Base-by-base conservation (phyloP, 495 filamentous ascomycete species). In the Niebla homalea region DNA sequence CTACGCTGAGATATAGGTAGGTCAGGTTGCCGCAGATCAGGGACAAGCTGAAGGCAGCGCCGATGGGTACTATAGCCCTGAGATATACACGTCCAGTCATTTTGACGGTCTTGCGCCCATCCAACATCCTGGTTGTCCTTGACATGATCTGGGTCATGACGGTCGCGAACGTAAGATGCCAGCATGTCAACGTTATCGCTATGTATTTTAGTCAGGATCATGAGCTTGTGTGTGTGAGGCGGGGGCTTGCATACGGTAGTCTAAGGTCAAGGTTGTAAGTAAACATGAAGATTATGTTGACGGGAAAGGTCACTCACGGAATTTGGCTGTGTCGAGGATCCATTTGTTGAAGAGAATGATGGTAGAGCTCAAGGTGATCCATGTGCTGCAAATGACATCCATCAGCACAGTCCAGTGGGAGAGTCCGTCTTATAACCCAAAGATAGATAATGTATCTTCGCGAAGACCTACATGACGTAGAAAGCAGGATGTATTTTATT, bases 271-370 rank as follows among this genome's bases (percentile, higher is more conserved):
- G 16, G 22, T 2, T 2, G 23, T 59, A 47, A 54, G 47, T 57
- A 50, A 21, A 35, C 41, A 16, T 18, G 12, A 16, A 26, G 1
- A 2, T n/a, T 29, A 3, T 36, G 10, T 10, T 15, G 8, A 26
- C 10, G 5, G 5, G 12, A n/a, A 12, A 3, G 26, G 32, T 41
- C 46, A 68, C 86, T 81, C 76, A 92, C 87, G 71, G 74, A 96
- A 98, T 46, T 83, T 71, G 56, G 79, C 75, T 23, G 78, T 85
- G 60, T 85, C 80, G 48, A 97, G 77, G 56, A 98, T 89, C 78
- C 85, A 90, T 78, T 98, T 98, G 82, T 98, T 97, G 83, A 95
- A 98, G 39, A 97, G 70, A 59, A 98, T 98, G 55, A 94, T 87
- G 55, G 79, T 84, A 29, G 90, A 95, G 63, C 88, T 94, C 59